These are phyloP conservation scores for Didymella exigua DNA, from an alignment of 2,329 filamentous ascomycete genomes.

Conservation along the genomic window DNA sequence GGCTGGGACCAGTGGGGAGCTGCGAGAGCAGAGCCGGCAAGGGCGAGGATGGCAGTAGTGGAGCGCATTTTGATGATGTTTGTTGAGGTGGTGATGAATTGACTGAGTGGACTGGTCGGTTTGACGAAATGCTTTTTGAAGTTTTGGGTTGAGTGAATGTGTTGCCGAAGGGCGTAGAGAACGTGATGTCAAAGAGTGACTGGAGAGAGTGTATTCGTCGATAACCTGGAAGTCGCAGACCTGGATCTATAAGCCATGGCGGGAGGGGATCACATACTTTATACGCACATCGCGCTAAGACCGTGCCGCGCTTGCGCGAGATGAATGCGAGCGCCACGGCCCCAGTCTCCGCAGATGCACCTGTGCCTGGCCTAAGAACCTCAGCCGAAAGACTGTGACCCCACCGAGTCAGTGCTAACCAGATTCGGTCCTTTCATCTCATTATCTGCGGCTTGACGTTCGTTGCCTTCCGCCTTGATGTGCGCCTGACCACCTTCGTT, in stretches of 20 bases:
- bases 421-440: slow-evolving; percentile 37
- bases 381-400: slow-evolving; percentile 23
- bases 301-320: slow-evolving; percentile 26
- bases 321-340: slow-evolving; percentile 35
- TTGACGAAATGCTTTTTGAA: slow-evolving; percentile 21
- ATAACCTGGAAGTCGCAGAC: slow-evolving; percentile 46
- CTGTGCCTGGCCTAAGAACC: slow-evolving; percentile 29
- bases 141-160: slow-evolving; percentile 27
- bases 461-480: slow-evolving; percentile 14
- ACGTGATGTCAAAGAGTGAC: slow-evolving; percentile 41
- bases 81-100: slow-evolving; percentile 19
- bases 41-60: slow-evolving; percentile 36
- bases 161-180: slow-evolving; percentile 41
- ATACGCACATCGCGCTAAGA: slow-evolving; percentile 25
- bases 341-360: slow-evolving; percentile 34
- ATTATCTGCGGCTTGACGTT: slow-evolving; percentile 19
- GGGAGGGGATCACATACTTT: slow-evolving; percentile 34
- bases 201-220: slow-evolving; percentile 32
- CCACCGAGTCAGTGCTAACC: slow-evolving; percentile 27
- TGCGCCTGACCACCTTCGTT: slow-evolving; percentile 15
- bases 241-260: slow-evolving; percentile 27
- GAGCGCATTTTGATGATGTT: slow-evolving; percentile 37
- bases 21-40: slow-evolving; percentile 40
- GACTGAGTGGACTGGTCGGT: slow-evolving; percentile 24
- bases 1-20: slow-evolving; percentile 18